Conservation (phyloP, 768 basidiomycete genomes). For the Pleurotus ostreatus region DNA sequence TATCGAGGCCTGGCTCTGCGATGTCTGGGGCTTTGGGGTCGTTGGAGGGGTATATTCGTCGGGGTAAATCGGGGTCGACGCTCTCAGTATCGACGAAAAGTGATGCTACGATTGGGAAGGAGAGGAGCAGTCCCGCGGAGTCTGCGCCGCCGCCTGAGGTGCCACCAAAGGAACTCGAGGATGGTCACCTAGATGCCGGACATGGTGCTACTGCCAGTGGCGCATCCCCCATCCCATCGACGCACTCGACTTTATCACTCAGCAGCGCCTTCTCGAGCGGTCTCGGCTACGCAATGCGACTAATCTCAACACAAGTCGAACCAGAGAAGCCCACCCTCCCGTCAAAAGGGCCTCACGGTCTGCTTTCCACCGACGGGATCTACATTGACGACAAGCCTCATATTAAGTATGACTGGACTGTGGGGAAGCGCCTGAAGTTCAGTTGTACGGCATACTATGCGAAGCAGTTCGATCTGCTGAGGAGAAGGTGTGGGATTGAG, state of each 20-base stretch:
- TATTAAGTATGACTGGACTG: slow-evolving; percentile 78
- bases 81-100: slow-evolving; percentile 34
- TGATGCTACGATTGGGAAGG: slow-evolving; percentile 29
- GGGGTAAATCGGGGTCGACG: slow-evolving; percentile 30
- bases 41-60: slow-evolving; percentile 22
- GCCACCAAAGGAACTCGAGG: slow-evolving; percentile 15
- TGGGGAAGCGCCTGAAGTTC: slow-evolving; percentile 71
- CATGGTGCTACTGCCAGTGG: not conserved
- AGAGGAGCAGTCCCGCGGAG: not conserved
- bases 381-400: slow-evolving; percentile 71
- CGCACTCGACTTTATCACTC: slow-evolving; percentile 34
- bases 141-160: slow-evolving; percentile 25
- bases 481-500: slow-evolving; percentile 65
- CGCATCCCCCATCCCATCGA: not conserved
- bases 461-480: slow-evolving; percentile 68
- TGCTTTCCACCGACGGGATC: slow-evolving; percentile 37
- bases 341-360: slow-evolving; percentile 43
- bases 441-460: slow-evolving; percentile 84
- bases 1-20: slow-evolving; percentile 24
- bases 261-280: slow-evolving; percentile 45
- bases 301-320: slow-evolving; percentile 40
- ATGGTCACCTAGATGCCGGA: not conserved
- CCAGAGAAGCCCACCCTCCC: slow-evolving; percentile 29
- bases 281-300: slow-evolving; percentile 56
- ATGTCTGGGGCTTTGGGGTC: slow-evolving; percentile 12